phyloP scores from a whole-genome alignment of 257 asterid species.

The Salvia rosmarinus region DNA sequence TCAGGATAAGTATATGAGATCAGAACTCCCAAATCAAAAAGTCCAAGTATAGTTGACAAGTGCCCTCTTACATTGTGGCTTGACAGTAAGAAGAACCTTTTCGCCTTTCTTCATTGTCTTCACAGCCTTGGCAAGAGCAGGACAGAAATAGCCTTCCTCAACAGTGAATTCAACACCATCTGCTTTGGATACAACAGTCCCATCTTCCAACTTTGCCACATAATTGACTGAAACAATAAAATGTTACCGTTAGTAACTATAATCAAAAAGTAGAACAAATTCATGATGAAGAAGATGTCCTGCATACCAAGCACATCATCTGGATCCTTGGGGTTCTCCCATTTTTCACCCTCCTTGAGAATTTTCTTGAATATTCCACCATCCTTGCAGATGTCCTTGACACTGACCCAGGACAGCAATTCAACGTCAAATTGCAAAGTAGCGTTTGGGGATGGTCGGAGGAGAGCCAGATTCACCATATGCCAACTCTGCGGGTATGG shows the following conservation, averaged over 20 bases:
- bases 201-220: constrained; percentile 60
- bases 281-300: background rate
- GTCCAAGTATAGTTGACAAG: background rate
- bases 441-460: constrained; percentile 77
- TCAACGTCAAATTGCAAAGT: constrained; percentile 78
- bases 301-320: constrained; percentile 67
- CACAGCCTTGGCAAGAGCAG: constrained; percentile 70
- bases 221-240: constrained; percentile 50
- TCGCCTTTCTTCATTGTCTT: constrained; percentile 85
- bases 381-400: constrained; percentile 79
- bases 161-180: constrained; percentile 58
- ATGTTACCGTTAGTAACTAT: constrained; percentile 8
- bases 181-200: constrained; percentile 51
- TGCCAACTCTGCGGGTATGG: constrained; percentile 72
- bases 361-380: constrained; percentile 76
- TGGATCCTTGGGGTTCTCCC: constrained; percentile 78
- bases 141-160: constrained; percentile 62
- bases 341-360: constrained; percentile 63
- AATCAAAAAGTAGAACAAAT: background rate
- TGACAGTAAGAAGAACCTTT: constrained; percentile 63
- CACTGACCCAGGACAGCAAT: constrained; percentile 69
- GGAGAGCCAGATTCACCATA: constrained; percentile 82
- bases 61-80: constrained; percentile 66
- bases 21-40: background rate
- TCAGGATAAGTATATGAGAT: background rate